Evolutionary conservation across 208 protist species (phyloP).

Genomic region (Trypanosoma caninum): DNA sequence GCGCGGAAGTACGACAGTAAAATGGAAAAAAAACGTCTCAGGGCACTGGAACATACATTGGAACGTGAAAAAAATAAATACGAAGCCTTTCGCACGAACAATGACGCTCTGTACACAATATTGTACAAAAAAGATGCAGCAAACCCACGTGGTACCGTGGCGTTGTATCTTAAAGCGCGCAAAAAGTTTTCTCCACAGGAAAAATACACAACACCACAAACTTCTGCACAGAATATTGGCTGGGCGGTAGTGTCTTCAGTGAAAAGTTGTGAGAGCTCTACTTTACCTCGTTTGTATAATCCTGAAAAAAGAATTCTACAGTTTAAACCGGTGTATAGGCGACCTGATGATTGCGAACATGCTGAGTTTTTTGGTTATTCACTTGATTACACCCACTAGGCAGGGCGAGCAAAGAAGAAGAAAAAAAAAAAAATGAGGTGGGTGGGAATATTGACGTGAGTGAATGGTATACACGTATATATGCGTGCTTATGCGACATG

Average conservation of each 20-base stretch:
- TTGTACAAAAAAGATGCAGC: slow-evolving; percentile 25
- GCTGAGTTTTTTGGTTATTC: slow-evolving; percentile 49
- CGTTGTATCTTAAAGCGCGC: slow-evolving; percentile 41
- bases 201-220: slow-evolving; percentile 45
- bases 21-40: slow-evolving; percentile 5
- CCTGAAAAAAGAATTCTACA: background rate
- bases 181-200: slow-evolving; percentile 31
- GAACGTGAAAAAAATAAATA: slow-evolving; percentile 29
- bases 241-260: slow-evolving; percentile 29
- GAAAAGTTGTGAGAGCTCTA: background rate
- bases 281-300: background rate
- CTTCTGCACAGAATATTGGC: slow-evolving; percentile 47
- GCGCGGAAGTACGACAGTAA: slow-evolving; percentile 30
- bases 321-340: slow-evolving; percentile 28
- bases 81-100: slow-evolving; percentile 36
- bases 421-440: too few species aligned
- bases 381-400: slow-evolving; percentile 7
- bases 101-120: slow-evolving; percentile 45
- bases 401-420: too few species aligned
- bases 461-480: too few species aligned
- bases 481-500: too few species aligned
- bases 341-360: slow-evolving; percentile 60
- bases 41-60: slow-evolving; percentile 43
- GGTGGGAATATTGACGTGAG: too few species aligned
- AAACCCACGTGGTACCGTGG: slow-evolving; percentile 3